Conservation (phyloP, 208 protist species). For the Trypanosoma mega region DNA sequence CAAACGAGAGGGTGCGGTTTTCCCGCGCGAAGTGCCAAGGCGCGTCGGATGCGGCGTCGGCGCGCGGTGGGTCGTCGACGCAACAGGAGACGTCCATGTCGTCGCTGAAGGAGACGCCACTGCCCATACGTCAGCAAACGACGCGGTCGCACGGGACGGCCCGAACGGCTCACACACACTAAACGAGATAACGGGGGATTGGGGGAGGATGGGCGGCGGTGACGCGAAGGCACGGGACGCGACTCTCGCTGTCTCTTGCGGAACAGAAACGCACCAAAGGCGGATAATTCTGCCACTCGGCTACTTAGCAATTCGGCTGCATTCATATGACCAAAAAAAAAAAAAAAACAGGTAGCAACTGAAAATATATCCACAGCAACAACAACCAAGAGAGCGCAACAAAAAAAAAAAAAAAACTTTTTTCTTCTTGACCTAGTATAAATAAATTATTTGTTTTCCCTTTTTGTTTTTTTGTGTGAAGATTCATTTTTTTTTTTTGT, state of each 20-base stretch:
- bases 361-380: background rate
- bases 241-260: slow-evolving; percentile 6
- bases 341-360: background rate
- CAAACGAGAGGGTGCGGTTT: slow-evolving; percentile 29
- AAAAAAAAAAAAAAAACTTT: slow-evolving; percentile 14
- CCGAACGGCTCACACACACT: slow-evolving; percentile 20
- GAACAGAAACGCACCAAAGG: slow-evolving; percentile 37
- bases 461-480: background rate
- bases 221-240: slow-evolving; percentile 4
- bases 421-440: background rate
- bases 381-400: slow-evolving; percentile 7
- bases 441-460: background rate
- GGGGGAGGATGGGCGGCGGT: slow-evolving; percentile 67
- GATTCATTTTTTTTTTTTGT: background rate
- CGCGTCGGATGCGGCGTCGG: slow-evolving; percentile 20
- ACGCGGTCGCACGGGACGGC: slow-evolving; percentile 5
- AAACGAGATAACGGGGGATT: slow-evolving; percentile 63
- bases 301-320: slow-evolving; percentile 36
- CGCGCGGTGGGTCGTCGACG: slow-evolving; percentile 30
- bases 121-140: slow-evolving; percentile 36
- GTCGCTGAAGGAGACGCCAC: slow-evolving; percentile 45
- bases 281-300: slow-evolving; percentile 36
- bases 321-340: slow-evolving; percentile 33
- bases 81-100: slow-evolving; percentile 41
- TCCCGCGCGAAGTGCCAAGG: slow-evolving; percentile 26